Evolutionary conservation across 106 monocot species (phyloP), one percentile per base, ranked within the genome.

Genomic region (Triglochin maritima): DNA sequence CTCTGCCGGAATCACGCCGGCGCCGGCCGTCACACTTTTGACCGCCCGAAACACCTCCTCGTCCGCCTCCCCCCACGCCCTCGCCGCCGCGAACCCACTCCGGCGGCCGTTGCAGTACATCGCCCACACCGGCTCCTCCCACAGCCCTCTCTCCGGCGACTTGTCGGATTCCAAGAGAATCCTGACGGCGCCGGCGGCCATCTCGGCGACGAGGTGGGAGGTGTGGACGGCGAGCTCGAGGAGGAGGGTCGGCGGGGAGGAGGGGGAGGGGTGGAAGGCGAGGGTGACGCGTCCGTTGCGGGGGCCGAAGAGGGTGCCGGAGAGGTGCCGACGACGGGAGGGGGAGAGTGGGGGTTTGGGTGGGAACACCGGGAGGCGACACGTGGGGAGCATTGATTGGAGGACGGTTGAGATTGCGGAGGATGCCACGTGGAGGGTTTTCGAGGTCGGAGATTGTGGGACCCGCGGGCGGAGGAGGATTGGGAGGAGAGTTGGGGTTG

Each of bases 251-350:
- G 83, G 87, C 16, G 72, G 80, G 3, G 67, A 56, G 6, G 52
- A n/a, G 0, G 80, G 72, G 54, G 68, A 62, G 4, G 64, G 71
- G 47, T 87, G 87, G 9, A 87, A 69, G 3, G 83, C 78, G 50
- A 87, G 76, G 78, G 63, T 80, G 15, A 83, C 78, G 29, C 80
- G 69, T 50, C 83, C 83, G 11, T 56, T 68, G 49, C 78, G 74
- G 8, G n/a, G 62, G 16, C 87, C 87, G 60, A 80, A 87, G 58
- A 87, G 76, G 9, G 87, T 87, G 0, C 80, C 80, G n/a, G 86
- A 77, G 59, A 86, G 46, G 16, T 17, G 47, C 14, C 66, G 73
- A 44, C 65, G 15, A 9, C 59, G 43, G 17, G 57, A 62, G 44
- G 47, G 13, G n/a, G 62, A 58, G 10, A 60, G 54, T 7, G 42